A percentile compares a stretch with the other conserved stretches of the same genome.
phyloP scores from a whole-genome alignment of 148 eudicot genomes.

The Rhododendron williamsianum region DNA sequence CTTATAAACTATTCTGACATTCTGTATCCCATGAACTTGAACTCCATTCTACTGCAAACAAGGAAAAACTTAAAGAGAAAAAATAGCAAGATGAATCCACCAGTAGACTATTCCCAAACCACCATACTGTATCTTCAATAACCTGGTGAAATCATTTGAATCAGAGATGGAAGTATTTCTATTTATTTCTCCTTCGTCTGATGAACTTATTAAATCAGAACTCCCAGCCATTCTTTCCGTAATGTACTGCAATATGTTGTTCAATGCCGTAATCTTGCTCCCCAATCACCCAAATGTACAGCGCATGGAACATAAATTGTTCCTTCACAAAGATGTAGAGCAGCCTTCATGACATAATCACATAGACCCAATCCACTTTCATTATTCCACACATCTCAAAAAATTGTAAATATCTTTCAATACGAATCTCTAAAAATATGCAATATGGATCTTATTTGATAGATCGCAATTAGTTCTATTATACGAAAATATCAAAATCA shows the following conservation, averaged over 20 bases:
- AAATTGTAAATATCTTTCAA: too few relatives aligned
- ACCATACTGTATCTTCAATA: not conserved
- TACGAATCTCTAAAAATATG: too few relatives aligned
- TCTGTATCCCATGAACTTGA: not conserved
- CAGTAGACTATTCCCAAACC: not conserved
- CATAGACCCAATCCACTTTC: not conserved
- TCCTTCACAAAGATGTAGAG: not conserved
- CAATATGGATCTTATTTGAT: too few relatives aligned
- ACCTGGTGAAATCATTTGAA: not conserved
- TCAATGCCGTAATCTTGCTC: not conserved
- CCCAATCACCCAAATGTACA: not conserved
- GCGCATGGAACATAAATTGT: not conserved
- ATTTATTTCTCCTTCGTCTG: not conserved
- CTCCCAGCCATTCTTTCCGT: not conserved
- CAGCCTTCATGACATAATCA: not conserved
- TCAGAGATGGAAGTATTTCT: not conserved
- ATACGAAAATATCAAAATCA: too few relatives aligned
- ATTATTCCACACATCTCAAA: not conserved
- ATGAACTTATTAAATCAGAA: not conserved
- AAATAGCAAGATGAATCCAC: not conserved
- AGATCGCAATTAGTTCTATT: too few relatives aligned
- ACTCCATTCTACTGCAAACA: not conserved
- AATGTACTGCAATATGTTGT: not conserved
- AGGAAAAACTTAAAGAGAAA: not conserved
- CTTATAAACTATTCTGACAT: not conserved